These are phyloP conservation scores for Lentinula edodes DNA, from an alignment of 768 basidiomycete species.

Conservation along the genomic window DNA sequence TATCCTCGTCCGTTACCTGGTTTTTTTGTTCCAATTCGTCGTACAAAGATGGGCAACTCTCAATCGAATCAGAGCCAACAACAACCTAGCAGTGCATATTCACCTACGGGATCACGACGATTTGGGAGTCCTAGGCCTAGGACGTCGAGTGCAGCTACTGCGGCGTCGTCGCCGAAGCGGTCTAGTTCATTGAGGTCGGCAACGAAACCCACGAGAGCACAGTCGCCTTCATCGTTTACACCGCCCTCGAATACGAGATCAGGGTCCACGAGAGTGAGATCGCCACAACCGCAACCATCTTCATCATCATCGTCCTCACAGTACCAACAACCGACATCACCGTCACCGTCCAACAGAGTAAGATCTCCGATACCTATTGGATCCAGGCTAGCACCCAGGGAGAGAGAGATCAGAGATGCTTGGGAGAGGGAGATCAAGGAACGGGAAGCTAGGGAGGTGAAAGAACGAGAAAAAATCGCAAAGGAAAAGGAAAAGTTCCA, in stretches of 20 bases:
- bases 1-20: neutral
- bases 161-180: neutral
- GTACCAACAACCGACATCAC: neutral
- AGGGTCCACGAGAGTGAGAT: no score
- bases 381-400: neutral
- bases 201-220: neutral
- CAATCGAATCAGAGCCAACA: neutral
- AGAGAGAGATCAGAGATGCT: neutral
- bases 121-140: neutral
- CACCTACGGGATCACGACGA: neutral
- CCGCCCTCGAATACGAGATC: neutral
- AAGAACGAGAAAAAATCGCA: neutral
- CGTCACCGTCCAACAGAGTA: neutral
- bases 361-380: neutral
- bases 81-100: neutral
- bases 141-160: neutral
- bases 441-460: neutral
- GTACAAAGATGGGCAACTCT: slow-evolving; percentile 1
- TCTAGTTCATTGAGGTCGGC: neutral
- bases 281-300: no score
- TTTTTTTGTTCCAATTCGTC: no score
- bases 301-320: no score
- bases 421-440: neutral
- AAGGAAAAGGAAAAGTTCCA: no score
- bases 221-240: neutral